Conservation (phyloP, 73 alveolate species). For the Paramecium biaurelia region DNA sequence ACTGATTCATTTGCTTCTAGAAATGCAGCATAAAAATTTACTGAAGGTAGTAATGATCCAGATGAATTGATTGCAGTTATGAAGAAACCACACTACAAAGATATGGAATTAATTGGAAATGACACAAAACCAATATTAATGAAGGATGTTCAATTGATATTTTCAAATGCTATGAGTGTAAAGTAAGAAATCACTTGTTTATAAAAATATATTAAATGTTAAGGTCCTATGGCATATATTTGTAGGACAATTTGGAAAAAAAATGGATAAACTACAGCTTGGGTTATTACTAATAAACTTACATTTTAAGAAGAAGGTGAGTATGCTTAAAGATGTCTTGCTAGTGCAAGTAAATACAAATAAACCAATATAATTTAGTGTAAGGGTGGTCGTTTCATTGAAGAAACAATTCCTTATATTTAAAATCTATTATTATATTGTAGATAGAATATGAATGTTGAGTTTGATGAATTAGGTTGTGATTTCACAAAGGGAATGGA, state of each 20-base stretch:
- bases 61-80: constrained; percentile 78
- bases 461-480: constrained; percentile 88
- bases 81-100: constrained; percentile 66
- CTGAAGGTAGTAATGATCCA: constrained; percentile 67
- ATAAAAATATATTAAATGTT: constrained; percentile 89
- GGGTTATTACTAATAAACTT: constrained; percentile 89
- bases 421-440: constrained; percentile 84
- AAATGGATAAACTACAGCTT: constrained; percentile 80
- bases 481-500: constrained; percentile 94
- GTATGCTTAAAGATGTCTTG: constrained; percentile 85
- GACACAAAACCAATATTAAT: constrained; percentile 66
- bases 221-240: constrained; percentile 95
- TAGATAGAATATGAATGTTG: constrained; percentile 77
- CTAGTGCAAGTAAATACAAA: constrained; percentile 76
- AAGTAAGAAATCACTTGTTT: constrained; percentile 73
- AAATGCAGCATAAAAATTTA: constrained; percentile 73
- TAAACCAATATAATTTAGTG: constrained; percentile 84
- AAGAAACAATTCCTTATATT: constrained; percentile 83
- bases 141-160: constrained; percentile 66
- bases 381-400: constrained; percentile 88
- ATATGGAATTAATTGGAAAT: constrained; percentile 67
- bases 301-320: constrained; percentile 76
- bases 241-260: constrained; percentile 90
- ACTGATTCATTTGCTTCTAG: constrained; percentile 83
- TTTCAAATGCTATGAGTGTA: constrained; percentile 56